Conservation (phyloP, 129 eudicot species). For the Flaveria trinervia region DNA sequence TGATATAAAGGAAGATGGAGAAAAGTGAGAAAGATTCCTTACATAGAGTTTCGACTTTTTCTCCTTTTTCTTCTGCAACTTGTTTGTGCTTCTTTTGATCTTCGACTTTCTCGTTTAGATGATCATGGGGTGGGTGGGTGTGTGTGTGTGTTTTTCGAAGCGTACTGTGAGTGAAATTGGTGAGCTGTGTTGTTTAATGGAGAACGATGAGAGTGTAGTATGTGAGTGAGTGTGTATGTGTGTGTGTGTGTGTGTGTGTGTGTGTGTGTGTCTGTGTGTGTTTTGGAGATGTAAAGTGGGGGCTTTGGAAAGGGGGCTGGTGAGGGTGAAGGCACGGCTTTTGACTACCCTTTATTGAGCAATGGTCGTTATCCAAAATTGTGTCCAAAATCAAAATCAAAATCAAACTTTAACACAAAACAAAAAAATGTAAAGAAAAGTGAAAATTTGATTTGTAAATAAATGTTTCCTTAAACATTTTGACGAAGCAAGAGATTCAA, state of each 20-base stretch:
- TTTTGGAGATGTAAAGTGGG: conserved; percentile 32
- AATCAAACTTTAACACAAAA: not conserved
- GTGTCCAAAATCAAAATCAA: conserved; percentile 12
- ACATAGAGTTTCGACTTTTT: conserved; percentile 38
- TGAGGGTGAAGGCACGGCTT: conserved; percentile 48
- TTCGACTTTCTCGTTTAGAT: conserved; percentile 37
- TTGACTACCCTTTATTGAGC: conserved; percentile 45
- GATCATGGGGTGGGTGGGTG: conserved; percentile 13
- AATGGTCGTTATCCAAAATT: conserved; percentile 30
- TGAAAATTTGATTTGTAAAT: too few species aligned
- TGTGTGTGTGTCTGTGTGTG: not conserved
- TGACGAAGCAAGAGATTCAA: too few species aligned
- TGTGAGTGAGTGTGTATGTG: not conserved
- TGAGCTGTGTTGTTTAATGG: not conserved
- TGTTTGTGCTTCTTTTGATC: conserved; percentile 41
- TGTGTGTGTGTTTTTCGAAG: not conserved
- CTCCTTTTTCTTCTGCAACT: conserved; percentile 22
- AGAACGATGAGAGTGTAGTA: conserved; percentile 21
- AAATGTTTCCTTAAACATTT: too few species aligned
- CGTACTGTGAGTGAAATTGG: not conserved
- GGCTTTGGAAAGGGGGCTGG: conserved; percentile 47
- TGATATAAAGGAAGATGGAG: conserved; percentile 1
- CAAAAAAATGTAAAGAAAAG: too few species aligned
- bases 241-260: not conserved
- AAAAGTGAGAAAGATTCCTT: conserved; percentile 46